Conservation (phyloP, 2,329 filamentous ascomycete species). For the Epichloe aotearoae region DNA sequence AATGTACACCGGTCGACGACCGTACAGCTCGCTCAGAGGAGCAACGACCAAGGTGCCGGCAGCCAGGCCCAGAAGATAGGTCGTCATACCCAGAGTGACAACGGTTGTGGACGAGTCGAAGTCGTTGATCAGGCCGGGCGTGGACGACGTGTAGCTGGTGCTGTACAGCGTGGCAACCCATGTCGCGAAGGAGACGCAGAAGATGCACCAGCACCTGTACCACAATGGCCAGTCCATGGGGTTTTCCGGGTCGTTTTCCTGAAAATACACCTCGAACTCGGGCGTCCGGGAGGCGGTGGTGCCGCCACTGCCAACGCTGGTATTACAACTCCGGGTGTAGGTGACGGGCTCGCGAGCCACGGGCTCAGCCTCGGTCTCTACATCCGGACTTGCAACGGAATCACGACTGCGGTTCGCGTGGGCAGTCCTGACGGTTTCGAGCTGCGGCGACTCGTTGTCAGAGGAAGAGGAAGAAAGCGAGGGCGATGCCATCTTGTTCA, state of each 20-base stretch:
- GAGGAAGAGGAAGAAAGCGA: not conserved
- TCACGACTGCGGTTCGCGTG: slow-evolving; percentile 11
- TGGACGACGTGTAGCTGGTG: slow-evolving; percentile 64
- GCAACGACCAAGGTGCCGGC: slow-evolving; percentile 59
- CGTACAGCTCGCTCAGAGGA: slow-evolving; percentile 59
- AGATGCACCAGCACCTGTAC: slow-evolving; percentile 28
- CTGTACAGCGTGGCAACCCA: slow-evolving; percentile 56
- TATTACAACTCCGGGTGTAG: slow-evolving; percentile 26
- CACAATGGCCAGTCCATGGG: slow-evolving; percentile 54
- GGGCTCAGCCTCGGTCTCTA: slow-evolving; percentile 26
- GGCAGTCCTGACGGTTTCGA: not conserved
- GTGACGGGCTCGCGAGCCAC: slow-evolving; percentile 31
- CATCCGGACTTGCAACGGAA: slow-evolving; percentile 12
- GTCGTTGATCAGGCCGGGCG: slow-evolving; percentile 53
- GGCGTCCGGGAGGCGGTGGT: slow-evolving; percentile 33
- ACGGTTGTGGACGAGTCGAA: slow-evolving; percentile 47
- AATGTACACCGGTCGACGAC: slow-evolving; percentile 55
- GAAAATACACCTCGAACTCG: slow-evolving; percentile 63
- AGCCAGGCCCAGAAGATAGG: slow-evolving; percentile 65
- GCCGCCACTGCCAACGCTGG: slow-evolving; percentile 18
- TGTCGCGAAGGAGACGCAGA: slow-evolving; percentile 31
- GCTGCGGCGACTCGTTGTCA: not conserved
- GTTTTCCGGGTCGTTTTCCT: slow-evolving; percentile 48
- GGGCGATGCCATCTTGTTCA: not conserved
- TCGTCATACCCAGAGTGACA: slow-evolving; percentile 64